A percentile compares a stretch with the other conserved stretches of the same genome.
Evolutionary conservation across 2,329 filamentous ascomycete genomes (phyloP).

Genomic region (Reticulascus tulasneorum): DNA sequence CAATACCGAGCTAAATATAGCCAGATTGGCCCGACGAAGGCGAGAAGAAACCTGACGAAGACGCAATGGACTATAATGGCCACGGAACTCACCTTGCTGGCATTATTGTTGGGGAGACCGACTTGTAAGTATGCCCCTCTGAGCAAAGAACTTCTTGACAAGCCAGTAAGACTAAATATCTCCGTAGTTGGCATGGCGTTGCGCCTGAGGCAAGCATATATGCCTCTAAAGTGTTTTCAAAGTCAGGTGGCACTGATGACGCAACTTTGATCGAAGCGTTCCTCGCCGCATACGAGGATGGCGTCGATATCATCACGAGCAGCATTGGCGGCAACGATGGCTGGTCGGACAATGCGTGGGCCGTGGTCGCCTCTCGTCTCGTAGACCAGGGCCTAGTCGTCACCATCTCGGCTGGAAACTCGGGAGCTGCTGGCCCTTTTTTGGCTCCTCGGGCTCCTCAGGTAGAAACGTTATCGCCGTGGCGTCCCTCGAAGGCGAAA

Average conservation of each 20-base stretch:
- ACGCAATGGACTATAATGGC: constrained; percentile 30
- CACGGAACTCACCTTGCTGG: constrained; percentile 43
- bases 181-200: constrained; percentile 16
- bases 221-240: constrained; percentile 23
- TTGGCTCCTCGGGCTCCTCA: constrained; percentile 34
- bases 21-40: constrained; percentile 2
- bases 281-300: constrained; percentile 27
- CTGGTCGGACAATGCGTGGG: constrained; percentile 37
- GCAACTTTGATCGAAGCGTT: constrained; percentile 24
- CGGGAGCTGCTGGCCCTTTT: constrained; percentile 43
- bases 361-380: constrained; percentile 33
- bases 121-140: constrained; percentile 2
- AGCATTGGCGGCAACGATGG: constrained; percentile 34
- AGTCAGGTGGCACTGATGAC: constrained; percentile 5
- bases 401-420: constrained; percentile 48
- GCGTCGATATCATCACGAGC: constrained; percentile 37
- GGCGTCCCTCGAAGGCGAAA: no score
- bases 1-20: not conserved
- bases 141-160: not conserved
- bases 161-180: not conserved
- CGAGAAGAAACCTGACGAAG: constrained; percentile 22
- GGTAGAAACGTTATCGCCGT: constrained; percentile 36
- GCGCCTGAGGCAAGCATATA: constrained; percentile 21
- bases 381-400: constrained; percentile 45
- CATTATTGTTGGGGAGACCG: constrained; percentile 38